Evolutionary conservation across 139 green algal species (phyloP), one percentile per base, ranked within the genome.

Genomic region (Coccomyxa sp.): DNA sequence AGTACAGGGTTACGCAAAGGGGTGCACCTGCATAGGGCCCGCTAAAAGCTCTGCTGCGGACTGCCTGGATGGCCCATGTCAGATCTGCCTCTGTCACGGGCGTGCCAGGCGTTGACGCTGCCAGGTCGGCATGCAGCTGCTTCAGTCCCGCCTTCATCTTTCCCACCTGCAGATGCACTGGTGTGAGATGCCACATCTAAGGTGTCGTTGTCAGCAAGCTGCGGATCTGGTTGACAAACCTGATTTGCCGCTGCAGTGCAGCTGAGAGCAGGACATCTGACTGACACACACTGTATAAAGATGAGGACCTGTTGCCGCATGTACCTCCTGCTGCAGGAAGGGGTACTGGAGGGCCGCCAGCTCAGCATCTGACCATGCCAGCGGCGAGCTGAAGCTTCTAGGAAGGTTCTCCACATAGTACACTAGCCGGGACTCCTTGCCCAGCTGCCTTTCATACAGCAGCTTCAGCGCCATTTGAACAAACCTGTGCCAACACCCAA

Each of bases 41-140:
- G 54, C 83, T 92, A 77, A 97, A 97, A 2, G 90, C 90, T 16
- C 94, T 81, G 79, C 86, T 94, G 14, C 90, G 82, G n/a, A 98
- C 94, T 24, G 84, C 88, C 8, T 89, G 85, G 78, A 96, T 75
- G 2, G 90, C 90, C 86, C 90, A 95, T 33, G 89, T 55, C 34
- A 97, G 90, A 0, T 92, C 82, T 9, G 78, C 72, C 39, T 78
- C 75, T 4, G 33, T 70, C 2, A 81, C 37, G 34, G 33, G 0
- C 31, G 41, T 82, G 18, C 35, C 54, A 1, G 76, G 44, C 29
- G 74, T 70, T 1, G 74, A 68, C 6, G 22, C 40, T 41, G 74
- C 38, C 68, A 89, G 75, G 14, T 77, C 73, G 0, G 86, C 68
- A 81, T 93, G 88, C 54, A 91, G 77, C 36, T 76, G 41, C 54